Percentiles rank a stretch among this genome's conserved stretches.
Conservation (phyloP, 2,329 filamentous ascomycete species). For the Nannizziopsis barbatae region DNA sequence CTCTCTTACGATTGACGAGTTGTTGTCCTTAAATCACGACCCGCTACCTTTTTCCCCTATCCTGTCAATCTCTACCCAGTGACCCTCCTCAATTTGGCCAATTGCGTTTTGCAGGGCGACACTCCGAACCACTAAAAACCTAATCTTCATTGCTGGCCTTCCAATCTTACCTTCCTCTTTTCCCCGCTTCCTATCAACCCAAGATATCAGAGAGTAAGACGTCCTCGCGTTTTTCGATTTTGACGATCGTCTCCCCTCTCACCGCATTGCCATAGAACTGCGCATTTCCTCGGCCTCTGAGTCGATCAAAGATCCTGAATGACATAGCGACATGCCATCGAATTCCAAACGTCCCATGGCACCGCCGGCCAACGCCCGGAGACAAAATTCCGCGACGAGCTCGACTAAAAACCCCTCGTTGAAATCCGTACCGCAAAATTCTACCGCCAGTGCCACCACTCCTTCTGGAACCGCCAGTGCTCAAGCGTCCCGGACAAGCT, state of each 20-base stretch:
- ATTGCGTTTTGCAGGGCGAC: slow-evolving; percentile 3
- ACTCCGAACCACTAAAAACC: slow-evolving; percentile 3
- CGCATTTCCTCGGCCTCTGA: neutral
- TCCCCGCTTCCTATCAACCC: neutral
- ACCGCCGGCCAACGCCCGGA: slow-evolving; percentile 10
- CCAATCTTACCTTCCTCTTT: slow-evolving; percentile 4
- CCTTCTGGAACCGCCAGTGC: neutral
- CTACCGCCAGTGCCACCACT: slow-evolving; percentile 5
- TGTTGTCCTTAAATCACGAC: too few species aligned
- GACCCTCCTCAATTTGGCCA: slow-evolving; percentile 1
- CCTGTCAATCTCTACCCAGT: neutral
- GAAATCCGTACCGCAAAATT: slow-evolving; percentile 2
- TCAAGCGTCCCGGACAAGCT: slow-evolving; percentile 22
- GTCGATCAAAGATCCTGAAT: slow-evolving; percentile 1
- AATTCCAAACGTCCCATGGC: slow-evolving; percentile 17
- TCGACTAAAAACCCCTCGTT: slow-evolving; percentile 10
- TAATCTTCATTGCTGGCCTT: neutral
- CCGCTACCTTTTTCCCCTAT: neutral
- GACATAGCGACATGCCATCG: slow-evolving; percentile 15
- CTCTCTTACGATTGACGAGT: too few species aligned
- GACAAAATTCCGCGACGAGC: slow-evolving; percentile 7
- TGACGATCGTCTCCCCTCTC: neutral
- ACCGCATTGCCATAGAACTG: neutral
- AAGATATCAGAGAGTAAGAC: neutral
- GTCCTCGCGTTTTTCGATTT: neutral